These are phyloP conservation scores for Fomitopsis pulvina DNA, from an alignment of 768 basidiomycete genomes.

Conservation along the genomic window DNA sequence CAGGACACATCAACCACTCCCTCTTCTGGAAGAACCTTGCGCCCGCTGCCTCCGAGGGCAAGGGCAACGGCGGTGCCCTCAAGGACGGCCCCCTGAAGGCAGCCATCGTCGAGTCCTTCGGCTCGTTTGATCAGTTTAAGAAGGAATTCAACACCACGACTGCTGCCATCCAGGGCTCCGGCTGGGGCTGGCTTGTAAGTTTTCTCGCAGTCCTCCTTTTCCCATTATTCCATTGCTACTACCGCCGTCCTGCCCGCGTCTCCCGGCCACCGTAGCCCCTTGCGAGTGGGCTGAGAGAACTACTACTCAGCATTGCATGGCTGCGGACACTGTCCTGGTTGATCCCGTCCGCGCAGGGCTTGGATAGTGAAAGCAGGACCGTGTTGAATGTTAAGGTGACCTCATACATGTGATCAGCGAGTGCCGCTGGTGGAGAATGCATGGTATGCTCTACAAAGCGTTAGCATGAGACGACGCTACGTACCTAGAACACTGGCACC, in stretches of 20 bases:
- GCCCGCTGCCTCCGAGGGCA: constrained; percentile 44
- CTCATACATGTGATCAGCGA: too few species aligned
- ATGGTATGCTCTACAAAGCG: too few species aligned
- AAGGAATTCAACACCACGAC: constrained; percentile 83
- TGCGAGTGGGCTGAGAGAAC: not conserved
- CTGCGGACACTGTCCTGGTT: too few species aligned
- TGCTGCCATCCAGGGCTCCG: constrained; percentile 84
- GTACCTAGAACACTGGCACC: too few species aligned
- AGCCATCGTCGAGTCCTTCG: constrained; percentile 59
- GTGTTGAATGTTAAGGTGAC: too few species aligned
- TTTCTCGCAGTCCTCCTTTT: not conserved
- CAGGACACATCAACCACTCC: constrained; percentile 90
- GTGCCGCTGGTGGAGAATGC: too few species aligned
- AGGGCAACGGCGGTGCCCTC: constrained; percentile 56
- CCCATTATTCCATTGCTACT: too few species aligned
- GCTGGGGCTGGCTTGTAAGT: constrained; percentile 95
- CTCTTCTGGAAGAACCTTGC: constrained; percentile 96
- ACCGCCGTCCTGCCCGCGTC: not conserved
- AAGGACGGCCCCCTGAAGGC: constrained; percentile 58
- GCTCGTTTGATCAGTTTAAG: constrained; percentile 63
- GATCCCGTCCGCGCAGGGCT: too few species aligned
- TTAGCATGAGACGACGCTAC: too few species aligned
- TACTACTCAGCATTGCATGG: too few species aligned
- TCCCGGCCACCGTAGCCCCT: not conserved
- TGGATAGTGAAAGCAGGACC: too few species aligned